Base-by-base conservation (phyloP, 345 rosid genomes). In the Gossypioides kirkii region DNA sequence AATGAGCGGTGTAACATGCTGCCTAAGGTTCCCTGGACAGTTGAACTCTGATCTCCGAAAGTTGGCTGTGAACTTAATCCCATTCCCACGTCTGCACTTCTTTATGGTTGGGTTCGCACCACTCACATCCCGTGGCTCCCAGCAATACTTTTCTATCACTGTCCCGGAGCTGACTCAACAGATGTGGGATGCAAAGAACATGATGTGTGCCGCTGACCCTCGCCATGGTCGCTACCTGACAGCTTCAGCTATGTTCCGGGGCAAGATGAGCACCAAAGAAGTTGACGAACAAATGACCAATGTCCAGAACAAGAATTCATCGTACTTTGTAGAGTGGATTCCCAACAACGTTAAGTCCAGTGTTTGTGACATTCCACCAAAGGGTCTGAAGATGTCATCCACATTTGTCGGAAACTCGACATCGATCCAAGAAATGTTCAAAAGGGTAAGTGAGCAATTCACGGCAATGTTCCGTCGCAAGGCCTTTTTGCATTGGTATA, bases 121-220 rank as follows among this genome's bases (percentile, higher is more conserved):
- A 13, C 87, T 86, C 72, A 86, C 90, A n/a, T 82, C 90, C 64
- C 87, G 86, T 68, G 86, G 89, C 61, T 86, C 89, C 6, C 89
- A 86, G 70, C 85, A 86, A 43, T 86, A 86, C 80, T 82, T 82
- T 22, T 86, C 89, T 12, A 86, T 86, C 70, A 82, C 89, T 17
- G 90, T 86, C 75, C 90, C 90, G 3, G 90, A 86, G 81, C 84
- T 86, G 9, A 86, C 85, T 0, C 82, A 81, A 43, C 85, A 84
- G 61, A 81, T 84, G 98, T 94, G 97, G 98, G 98, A 91, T 82
- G 79, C 97, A 38, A 91, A 93, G 86, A 93, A 88, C 87, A 93
- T 93, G 98, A 93, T 93, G 98, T 93, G 98, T 32, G 98, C 98
- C 8, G 98, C 98, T 47, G 98, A 93, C 73, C 98, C 98, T 0